Conservation (phyloP, 148 eudicot species). For the Diospyros lotus region DNA sequence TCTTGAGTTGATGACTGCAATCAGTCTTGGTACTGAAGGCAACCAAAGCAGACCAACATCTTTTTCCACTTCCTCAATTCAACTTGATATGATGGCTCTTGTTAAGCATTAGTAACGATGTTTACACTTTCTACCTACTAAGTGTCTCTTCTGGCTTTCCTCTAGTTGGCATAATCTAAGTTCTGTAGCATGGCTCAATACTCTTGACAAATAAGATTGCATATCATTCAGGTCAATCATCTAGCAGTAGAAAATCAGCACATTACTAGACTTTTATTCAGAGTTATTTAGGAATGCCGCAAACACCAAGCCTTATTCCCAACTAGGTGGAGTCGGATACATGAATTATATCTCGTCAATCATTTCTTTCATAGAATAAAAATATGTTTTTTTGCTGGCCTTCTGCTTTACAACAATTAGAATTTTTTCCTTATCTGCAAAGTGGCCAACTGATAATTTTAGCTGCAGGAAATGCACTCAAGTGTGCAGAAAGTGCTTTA, state of each 20-base stretch:
- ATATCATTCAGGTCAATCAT: background rate
- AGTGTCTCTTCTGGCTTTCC: background rate
- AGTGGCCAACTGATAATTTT: slow-evolving; percentile 3
- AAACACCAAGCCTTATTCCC: background rate
- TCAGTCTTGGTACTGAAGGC: background rate
- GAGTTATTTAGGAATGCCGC: background rate
- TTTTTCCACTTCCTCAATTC: background rate
- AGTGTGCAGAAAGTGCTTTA: slow-evolving; percentile 66
- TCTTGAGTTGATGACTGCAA: background rate
- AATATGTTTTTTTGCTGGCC: background rate
- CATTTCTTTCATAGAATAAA: too few relatives aligned
- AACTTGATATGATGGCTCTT: background rate
- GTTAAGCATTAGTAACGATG: background rate
- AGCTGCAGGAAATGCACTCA: slow-evolving; percentile 47
- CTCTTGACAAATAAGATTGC: background rate
- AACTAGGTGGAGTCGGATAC: too few relatives aligned
- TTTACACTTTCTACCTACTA: background rate
- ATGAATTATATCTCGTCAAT: too few relatives aligned
- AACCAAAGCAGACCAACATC: background rate
- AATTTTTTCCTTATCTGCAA: background rate
- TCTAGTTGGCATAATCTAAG: background rate
- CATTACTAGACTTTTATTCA: background rate
- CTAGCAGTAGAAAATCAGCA: background rate
- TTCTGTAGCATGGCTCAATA: background rate
- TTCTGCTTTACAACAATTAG: background rate